phyloP scores from a whole-genome alignment of 139 green algal species.

The Chlamydomonas incerta region DNA sequence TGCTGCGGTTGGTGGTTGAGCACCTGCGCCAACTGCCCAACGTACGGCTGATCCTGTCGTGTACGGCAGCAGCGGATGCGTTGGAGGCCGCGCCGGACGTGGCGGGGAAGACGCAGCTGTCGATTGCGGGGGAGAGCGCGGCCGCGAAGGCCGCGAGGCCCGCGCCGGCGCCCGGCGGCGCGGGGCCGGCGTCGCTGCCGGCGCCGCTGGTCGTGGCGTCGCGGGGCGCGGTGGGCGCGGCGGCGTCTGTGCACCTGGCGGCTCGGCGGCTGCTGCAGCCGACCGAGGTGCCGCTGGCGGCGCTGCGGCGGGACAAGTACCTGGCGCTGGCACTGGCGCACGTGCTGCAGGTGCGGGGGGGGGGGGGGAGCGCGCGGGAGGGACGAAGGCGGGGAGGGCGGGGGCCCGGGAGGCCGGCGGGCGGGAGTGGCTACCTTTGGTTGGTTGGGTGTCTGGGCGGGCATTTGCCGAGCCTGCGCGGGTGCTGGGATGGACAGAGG shows the following conservation, averaged over 20 bases:
- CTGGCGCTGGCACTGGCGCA: slow-evolving; percentile 32
- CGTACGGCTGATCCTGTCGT: slow-evolving; percentile 31
- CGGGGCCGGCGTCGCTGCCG: neutral
- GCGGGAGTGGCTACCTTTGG: too few relatives aligned
- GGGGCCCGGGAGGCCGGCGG: too few relatives aligned
- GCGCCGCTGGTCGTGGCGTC: neutral
- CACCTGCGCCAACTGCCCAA: slow-evolving; percentile 12
- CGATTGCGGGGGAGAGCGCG: too few relatives aligned
- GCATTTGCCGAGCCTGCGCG: too few relatives aligned
- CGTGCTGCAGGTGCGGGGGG: slow-evolving; percentile 10
- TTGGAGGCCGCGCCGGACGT: too few relatives aligned
- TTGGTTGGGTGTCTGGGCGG: too few relatives aligned
- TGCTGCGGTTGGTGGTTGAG: slow-evolving; percentile 16
- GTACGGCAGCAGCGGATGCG: neutral
- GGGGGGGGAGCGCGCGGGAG: too few relatives aligned
- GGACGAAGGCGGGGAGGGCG: too few relatives aligned
- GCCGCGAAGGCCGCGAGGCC: too few relatives aligned
- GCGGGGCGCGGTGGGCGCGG: neutral
- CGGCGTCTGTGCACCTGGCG: neutral
- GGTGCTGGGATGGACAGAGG: too few relatives aligned
- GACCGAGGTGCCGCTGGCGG: slow-evolving; percentile 16
- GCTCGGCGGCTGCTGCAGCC: neutral
- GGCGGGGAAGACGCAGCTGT: too few relatives aligned
- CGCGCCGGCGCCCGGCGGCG: neutral
- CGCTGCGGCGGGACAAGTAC: slow-evolving; percentile 21